Percentiles rank a stretch among this genome's conserved stretches.
Evolutionary conservation across 1,139 yeast genomes (phyloP).

Genomic region (Pichia sp.): DNA sequence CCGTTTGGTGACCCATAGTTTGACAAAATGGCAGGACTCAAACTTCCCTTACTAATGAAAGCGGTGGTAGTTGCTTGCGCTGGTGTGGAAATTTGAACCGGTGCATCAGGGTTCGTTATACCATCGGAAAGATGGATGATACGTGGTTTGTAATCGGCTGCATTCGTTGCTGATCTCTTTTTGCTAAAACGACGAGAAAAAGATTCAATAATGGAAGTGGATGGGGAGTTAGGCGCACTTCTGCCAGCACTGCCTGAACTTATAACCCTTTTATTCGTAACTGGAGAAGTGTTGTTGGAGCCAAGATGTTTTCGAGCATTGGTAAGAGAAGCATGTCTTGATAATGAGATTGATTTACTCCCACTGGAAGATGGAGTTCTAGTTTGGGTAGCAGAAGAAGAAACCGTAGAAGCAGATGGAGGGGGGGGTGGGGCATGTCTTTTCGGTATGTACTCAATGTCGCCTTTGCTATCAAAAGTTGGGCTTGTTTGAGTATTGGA

Average conservation of each 20-base stretch:
- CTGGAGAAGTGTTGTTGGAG: constrained; percentile 9
- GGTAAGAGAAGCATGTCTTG: constrained; percentile 13
- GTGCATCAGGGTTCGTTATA: constrained; percentile 20
- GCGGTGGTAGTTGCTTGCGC: constrained; percentile 11
- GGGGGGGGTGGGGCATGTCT: constrained; percentile 35
- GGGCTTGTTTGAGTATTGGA: constrained; percentile 9
- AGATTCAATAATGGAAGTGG: constrained; percentile 19
- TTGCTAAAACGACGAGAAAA: constrained; percentile 27
- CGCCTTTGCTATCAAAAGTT: constrained; percentile 16
- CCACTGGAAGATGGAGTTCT: constrained; percentile 1
- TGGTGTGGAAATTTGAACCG: constrained; percentile 23
- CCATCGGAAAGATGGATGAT: constrained; percentile 25
- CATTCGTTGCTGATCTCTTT: constrained; percentile 7
- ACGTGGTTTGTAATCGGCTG: constrained; percentile 16
- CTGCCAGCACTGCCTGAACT: constrained; percentile 8
- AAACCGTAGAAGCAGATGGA: constrained; percentile 5
- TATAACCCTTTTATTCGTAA: background rate
- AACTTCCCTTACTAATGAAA: background rate
- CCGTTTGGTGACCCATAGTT: background rate
- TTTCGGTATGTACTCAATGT: constrained; percentile 29
- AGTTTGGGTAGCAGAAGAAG: background rate
- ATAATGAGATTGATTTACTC: constrained; percentile 5
- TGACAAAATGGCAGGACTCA: background rate
- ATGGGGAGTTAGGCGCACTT: constrained; percentile 15
- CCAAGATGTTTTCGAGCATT: constrained; percentile 14